These are phyloP conservation scores for Sabuloglossum arenarium DNA, from an alignment of 495 filamentous ascomycete genomes.

Conservation along the genomic window DNA sequence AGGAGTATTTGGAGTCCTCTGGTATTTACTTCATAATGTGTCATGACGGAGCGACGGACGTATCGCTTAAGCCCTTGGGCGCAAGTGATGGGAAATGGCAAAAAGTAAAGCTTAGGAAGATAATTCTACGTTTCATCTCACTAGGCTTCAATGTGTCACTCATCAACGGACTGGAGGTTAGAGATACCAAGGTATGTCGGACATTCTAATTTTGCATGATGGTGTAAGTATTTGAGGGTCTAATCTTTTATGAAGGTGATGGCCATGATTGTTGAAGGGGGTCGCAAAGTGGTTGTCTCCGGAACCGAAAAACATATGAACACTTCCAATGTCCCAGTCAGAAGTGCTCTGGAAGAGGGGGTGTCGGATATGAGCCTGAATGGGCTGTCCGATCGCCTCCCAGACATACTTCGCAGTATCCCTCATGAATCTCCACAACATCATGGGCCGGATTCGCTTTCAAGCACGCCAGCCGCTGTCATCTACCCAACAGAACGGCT, in stretches of 20 bases:
- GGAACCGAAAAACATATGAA: too few species aligned
- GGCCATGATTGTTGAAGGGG: conserved; percentile 26
- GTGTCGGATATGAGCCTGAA: too few species aligned
- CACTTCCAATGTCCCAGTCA: too few species aligned
- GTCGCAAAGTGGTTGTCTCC: not conserved
- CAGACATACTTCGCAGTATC: too few species aligned
- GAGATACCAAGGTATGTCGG: conserved; percentile 32
- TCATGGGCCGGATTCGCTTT: too few species aligned
- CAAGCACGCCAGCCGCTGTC: too few species aligned
- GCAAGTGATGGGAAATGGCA: not conserved
- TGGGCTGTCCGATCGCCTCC: too few species aligned
- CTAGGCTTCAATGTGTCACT: conserved; percentile 34
- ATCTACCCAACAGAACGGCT: conserved; percentile 2
- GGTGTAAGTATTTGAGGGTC: not conserved
- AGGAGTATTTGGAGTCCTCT: conserved; percentile 25
- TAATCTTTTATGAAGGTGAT: conserved; percentile 14
- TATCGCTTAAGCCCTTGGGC: not conserved
- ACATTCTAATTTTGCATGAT: not conserved
- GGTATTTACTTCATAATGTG: conserved; percentile 49
- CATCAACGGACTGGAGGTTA: conserved; percentile 35
- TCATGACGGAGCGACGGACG: conserved; percentile 30
- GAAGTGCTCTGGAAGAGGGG: too few species aligned
- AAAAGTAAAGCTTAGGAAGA: conserved; percentile 19
- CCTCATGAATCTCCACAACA: too few species aligned
- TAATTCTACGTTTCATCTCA: conserved; percentile 27